Conservation (phyloP, 1,139 yeast genomes). For the Geotrichum australiense region DNA sequence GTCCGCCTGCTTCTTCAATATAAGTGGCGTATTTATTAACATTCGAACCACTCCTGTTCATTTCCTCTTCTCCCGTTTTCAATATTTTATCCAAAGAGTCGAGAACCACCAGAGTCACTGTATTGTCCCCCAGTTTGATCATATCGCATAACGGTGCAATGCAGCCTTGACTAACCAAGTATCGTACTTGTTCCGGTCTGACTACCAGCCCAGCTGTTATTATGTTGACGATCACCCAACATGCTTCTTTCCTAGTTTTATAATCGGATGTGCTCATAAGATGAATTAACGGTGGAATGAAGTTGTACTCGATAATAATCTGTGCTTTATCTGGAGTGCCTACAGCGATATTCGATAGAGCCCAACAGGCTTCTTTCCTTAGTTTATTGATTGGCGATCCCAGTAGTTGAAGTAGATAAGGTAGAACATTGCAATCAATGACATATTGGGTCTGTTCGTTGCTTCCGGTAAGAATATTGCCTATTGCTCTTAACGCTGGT, state of each 20-base stretch:
- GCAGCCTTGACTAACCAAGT: slow-evolving; percentile 90
- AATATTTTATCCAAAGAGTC: slow-evolving; percentile 92
- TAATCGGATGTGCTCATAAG: slow-evolving; percentile 78
- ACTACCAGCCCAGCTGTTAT: slow-evolving; percentile 91
- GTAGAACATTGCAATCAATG: slow-evolving; percentile 88
- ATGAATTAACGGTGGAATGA: slow-evolving; percentile 87
- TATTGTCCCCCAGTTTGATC: slow-evolving; percentile 77
- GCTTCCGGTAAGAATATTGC: slow-evolving; percentile 96
- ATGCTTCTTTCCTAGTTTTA: slow-evolving; percentile 95
- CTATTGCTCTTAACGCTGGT: slow-evolving; percentile 98
- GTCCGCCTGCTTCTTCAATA: slow-evolving; percentile 97
- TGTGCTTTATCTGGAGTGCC: slow-evolving; percentile 94
- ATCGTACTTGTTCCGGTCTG: slow-evolving; percentile 82
- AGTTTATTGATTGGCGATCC: slow-evolving; percentile 85
- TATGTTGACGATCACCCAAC: slow-evolving; percentile 99
- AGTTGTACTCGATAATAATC: slow-evolving; percentile 90
- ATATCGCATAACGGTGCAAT: slow-evolving; percentile 95
- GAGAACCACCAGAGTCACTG: slow-evolving; percentile 87
- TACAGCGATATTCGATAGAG: slow-evolving; percentile 94
- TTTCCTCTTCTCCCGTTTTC: slow-evolving; percentile 89
- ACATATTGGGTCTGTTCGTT: slow-evolving; percentile 93
- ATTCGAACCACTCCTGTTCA: slow-evolving; percentile 50
- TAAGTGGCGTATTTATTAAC: slow-evolving; percentile 82
- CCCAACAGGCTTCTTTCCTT: slow-evolving; percentile 98
- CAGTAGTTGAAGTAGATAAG: slow-evolving; percentile 74